phyloP scores from a whole-genome alignment of 2,329 filamentous ascomycete species.

The Aspergillus latus region DNA sequence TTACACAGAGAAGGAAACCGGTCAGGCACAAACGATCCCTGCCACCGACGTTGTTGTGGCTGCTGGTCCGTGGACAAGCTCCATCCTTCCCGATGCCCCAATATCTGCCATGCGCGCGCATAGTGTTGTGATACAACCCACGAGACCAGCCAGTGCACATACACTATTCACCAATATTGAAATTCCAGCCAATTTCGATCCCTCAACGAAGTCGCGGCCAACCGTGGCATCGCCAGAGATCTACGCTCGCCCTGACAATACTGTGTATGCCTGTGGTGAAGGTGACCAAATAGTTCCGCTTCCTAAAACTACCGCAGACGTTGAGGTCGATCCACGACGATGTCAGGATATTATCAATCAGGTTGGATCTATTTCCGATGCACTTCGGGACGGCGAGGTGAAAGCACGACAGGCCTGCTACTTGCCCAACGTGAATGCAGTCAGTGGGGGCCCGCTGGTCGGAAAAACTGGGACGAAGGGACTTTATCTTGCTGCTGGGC shows the following conservation, averaged over 20 bases:
- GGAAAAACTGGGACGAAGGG: conserved; percentile 72
- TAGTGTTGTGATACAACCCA: conserved; percentile 61
- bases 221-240: conserved; percentile 82
- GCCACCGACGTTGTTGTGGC: conserved; percentile 62
- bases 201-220: conserved; percentile 51
- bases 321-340: conserved; percentile 70
- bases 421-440: conserved; percentile 68
- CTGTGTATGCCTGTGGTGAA: conserved; percentile 93
- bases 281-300: conserved; percentile 74
- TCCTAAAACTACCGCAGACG: conserved; percentile 71
- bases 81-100: conserved; percentile 55
- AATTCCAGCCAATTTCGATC: conserved; percentile 63
- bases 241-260: conserved; percentile 82
- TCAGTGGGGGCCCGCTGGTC: conserved; percentile 69
- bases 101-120: conserved; percentile 63
- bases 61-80: conserved; percentile 62
- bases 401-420: conserved; percentile 87
- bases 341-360: conserved; percentile 87
- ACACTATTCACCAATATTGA: conserved; percentile 76
- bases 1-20: conserved; percentile 56
- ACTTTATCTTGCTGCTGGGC: conserved; percentile 78
- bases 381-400: conserved; percentile 67
- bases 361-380: conserved; percentile 56
- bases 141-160: conserved; percentile 51
- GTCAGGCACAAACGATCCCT: conserved; percentile 50